Base-by-base conservation (phyloP, 345 rosid species). In the Arabis hirsuta region DNA sequence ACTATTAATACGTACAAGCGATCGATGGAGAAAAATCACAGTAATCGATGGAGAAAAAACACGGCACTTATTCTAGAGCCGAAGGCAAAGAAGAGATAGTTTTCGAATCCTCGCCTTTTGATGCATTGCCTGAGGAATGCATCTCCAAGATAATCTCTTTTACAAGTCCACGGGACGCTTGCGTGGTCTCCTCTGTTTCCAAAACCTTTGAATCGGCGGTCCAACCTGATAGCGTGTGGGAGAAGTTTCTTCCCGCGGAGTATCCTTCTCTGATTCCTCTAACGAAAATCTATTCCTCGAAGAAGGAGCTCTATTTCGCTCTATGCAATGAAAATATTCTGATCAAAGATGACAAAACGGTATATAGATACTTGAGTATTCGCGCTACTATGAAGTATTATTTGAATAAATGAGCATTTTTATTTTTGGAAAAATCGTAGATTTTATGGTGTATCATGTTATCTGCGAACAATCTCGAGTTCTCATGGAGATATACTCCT, bases 211-310 rank as follows among this genome's bases (percentile, higher is more conserved):
- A 70, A 55, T 81, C 73, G 1, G 88, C 83, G 2, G 78, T 78
- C 0, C 75, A 73, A 1, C 82, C 84, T 20, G 85, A 87, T 69
- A 56, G 42, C 13, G 83, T 87, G 5, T 86, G 93, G 96, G 77
- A 74, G 2, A 47, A 68, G 26, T 90, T 90, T 71, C 77, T 90
- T 12, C 89, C 87, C 0, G 27, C 66, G 0, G 84, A 83, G 0
- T 78, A 81, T 62, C 26, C 26, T 0, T 32, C 65, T 44, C 14
- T 82, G 7, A 27, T 86, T 14, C 69, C 82, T 6, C 19, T 16
- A 0, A 68, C 87, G 2, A 56, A 34, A 9, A 27, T 13, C 45
- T 48, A 45, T 27, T 45, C 55, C 2, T 79, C 86, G 24, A 82
- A 78, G 82, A 90, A 86, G 44, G 71, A 79, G 5, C 79, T 88